phyloP scores from a whole-genome alignment of 169 alveolate genomes.

The Miamiensis avidus region DNA sequence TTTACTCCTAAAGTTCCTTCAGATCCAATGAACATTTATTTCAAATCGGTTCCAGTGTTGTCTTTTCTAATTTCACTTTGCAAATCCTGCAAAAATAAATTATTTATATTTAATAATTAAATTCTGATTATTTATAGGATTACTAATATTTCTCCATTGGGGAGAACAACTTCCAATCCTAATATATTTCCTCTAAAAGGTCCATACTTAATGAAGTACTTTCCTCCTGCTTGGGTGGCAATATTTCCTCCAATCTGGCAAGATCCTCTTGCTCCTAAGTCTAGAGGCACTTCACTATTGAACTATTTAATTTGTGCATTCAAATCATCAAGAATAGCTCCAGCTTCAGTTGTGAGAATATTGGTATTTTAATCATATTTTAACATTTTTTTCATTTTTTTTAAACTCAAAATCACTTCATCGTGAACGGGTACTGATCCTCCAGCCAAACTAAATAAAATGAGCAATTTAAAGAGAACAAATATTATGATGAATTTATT shows the following conservation, averaged over 20 bases:
- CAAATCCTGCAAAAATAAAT: constrained; percentile 54
- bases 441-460: constrained; percentile 78
- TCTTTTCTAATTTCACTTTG: constrained; percentile 68
- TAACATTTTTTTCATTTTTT: constrained; percentile 62
- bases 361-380: constrained; percentile 55
- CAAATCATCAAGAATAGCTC: constrained; percentile 57
- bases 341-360: constrained; percentile 66
- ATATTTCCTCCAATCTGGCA: constrained; percentile 87
- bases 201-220: constrained; percentile 76
- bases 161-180: constrained; percentile 80
- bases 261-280: constrained; percentile 86
- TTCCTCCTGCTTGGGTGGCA: constrained; percentile 89
- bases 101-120: constrained; percentile 57
- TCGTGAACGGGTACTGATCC: constrained; percentile 80
- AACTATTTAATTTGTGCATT: constrained; percentile 38
- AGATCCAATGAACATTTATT: constrained; percentile 84
- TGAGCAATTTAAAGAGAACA: too few species aligned
- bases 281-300: constrained; percentile 74
- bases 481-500: too few species aligned
- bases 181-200: constrained; percentile 68
- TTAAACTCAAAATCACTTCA: constrained; percentile 66
- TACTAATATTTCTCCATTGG: constrained; percentile 72
- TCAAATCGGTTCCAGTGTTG: constrained; percentile 78
- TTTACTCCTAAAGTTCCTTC: constrained; percentile 91
- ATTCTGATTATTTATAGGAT: too few species aligned